A percentile compares a stretch with the other conserved stretches of the same genome.
Evolutionary conservation across 345 rosid genomes (phyloP).

Genomic region (Isatis tinctoria): DNA sequence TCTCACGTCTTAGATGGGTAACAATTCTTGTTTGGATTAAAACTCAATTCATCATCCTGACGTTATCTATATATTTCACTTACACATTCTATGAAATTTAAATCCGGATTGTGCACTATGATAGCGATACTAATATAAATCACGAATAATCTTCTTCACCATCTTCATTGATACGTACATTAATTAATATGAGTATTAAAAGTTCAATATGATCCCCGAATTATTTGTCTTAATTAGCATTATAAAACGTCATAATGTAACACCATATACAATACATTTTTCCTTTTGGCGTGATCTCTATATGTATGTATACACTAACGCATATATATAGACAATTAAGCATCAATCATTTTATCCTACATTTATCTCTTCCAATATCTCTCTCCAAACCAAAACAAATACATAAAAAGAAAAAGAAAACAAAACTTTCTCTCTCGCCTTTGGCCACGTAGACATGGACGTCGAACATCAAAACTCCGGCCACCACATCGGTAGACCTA

Average conservation of each 20-base stretch:
- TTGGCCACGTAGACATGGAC: conserved; percentile 34
- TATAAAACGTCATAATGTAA: not conserved
- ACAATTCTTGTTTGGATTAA: not conserved
- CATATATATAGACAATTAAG: not conserved
- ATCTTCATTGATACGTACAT: not conserved
- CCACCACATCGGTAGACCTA: conserved; percentile 26
- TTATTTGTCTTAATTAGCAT: not conserved
- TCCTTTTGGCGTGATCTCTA: not conserved
- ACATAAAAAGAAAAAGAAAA: not conserved
- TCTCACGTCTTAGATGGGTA: not conserved
- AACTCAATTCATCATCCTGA: not conserved
- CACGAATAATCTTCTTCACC: not conserved
- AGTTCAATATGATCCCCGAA: not conserved
- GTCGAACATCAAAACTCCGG: conserved; percentile 48
- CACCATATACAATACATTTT: not conserved
- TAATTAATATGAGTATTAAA: not conserved
- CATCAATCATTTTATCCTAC: conserved; percentile 4
- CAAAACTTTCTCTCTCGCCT: not conserved
- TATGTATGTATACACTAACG: not conserved
- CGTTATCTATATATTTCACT: not conserved
- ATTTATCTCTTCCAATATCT: conserved; percentile 4
- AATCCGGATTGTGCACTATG: not conserved
- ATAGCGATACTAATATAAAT: not conserved
- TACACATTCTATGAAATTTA: not conserved
- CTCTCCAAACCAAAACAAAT: not conserved